Evolutionary conservation across 1,139 yeast genomes (phyloP).

Genomic region (Pneumocystis wakefieldiae): DNA sequence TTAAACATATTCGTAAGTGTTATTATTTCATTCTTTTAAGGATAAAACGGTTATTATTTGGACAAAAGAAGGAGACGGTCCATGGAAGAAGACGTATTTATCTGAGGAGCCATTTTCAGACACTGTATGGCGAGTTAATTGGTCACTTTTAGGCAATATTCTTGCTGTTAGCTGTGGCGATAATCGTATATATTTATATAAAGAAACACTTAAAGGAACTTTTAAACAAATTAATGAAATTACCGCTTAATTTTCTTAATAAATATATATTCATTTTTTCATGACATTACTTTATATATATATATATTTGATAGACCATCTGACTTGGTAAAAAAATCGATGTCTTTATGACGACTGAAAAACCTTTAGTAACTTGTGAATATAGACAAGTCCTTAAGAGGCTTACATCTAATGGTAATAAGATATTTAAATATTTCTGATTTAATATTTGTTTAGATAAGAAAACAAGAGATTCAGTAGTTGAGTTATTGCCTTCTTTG

Average conservation of each 20-base stretch:
- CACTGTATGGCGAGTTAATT: slow-evolving; percentile 95
- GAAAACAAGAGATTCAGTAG: slow-evolving; percentile 58
- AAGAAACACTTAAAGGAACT: slow-evolving; percentile 79
- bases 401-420: slow-evolving; percentile 58
- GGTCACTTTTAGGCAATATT: slow-evolving; percentile 92
- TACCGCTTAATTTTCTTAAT: slow-evolving; percentile 38
- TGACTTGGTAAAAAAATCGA: neutral
- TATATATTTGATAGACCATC: neutral
- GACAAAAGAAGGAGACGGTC: slow-evolving; percentile 54
- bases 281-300: neutral
- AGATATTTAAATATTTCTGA: neutral
- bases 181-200: slow-evolving; percentile 90
- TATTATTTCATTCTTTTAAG: slow-evolving; percentile 10
- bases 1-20: neutral
- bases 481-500: slow-evolving; percentile 49
- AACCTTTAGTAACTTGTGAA: neutral
- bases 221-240: slow-evolving; percentile 97
- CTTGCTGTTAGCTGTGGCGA: slow-evolving; percentile 95
- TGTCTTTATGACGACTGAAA: neutral
- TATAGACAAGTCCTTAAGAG: slow-evolving; percentile 48
- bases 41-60: slow-evolving; percentile 89
- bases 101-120: slow-evolving; percentile 80
- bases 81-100: slow-evolving; percentile 63
- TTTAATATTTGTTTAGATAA: slow-evolving; percentile 28
- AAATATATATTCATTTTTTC: neutral